phyloP scores from a whole-genome alignment of 768 basidiomycete species.

The Ephemerocybe angulata region DNA sequence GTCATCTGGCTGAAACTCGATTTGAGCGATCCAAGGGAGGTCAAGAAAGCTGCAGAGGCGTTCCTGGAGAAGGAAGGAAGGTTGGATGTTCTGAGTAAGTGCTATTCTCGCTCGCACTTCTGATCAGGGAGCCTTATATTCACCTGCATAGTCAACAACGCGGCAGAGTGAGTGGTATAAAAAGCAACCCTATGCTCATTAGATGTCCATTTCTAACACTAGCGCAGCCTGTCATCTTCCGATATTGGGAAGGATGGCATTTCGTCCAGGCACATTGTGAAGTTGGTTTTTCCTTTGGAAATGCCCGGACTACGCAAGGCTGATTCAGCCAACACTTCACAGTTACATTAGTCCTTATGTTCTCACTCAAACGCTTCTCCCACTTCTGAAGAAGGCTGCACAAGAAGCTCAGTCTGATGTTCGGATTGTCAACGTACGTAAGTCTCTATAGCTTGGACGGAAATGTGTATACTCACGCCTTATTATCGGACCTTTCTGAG shows the following conservation, averaged over 20 bases:
- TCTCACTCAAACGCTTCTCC: constrained; percentile 51
- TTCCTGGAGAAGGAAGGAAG: constrained; percentile 48
- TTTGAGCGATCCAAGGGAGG: constrained; percentile 43
- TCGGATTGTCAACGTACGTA: constrained; percentile 57
- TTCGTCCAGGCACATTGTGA: too few relatives aligned
- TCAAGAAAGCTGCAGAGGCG: constrained; percentile 44
- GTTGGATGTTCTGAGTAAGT: constrained; percentile 38
- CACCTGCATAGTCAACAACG: constrained; percentile 52
- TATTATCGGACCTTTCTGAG: neutral
- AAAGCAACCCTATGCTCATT: too few relatives aligned
- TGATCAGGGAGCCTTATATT: neutral
- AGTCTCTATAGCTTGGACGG: too few relatives aligned
- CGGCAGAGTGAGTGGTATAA: constrained; percentile 16
- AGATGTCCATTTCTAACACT: too few relatives aligned
- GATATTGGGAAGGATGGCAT: neutral
- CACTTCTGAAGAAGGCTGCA: constrained; percentile 49
- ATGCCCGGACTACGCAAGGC: too few relatives aligned
- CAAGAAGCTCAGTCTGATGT: constrained; percentile 48
- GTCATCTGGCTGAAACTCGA: constrained; percentile 45
- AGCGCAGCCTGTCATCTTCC: too few relatives aligned
- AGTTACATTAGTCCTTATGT: constrained; percentile 55
- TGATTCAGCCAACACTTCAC: constrained; percentile 29
- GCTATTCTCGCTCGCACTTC: constrained; percentile 35
- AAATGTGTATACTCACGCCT: neutral
- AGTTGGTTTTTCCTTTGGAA: too few relatives aligned